These are phyloP conservation scores for Umbelopsis ramanniana DNA, from an alignment of 192 early-diverging fungal genomes.

Conservation along the genomic window DNA sequence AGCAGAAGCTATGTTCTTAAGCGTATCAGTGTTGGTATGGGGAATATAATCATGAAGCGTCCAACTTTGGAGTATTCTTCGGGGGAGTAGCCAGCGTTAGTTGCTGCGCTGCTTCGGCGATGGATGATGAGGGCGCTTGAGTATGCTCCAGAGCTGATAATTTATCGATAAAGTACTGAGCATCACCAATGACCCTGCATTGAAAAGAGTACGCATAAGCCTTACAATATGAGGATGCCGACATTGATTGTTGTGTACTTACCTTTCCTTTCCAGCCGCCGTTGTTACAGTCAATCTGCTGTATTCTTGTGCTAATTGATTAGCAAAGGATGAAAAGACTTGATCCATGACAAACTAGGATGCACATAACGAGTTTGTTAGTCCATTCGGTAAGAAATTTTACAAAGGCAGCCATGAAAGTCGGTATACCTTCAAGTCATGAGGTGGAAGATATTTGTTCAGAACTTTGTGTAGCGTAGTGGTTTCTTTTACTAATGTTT, in stretches of 20 bases:
- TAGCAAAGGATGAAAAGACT: slow-evolving; percentile 80
- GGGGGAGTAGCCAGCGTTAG: slow-evolving; percentile 2
- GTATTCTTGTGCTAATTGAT: slow-evolving; percentile 74
- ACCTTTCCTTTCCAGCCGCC: slow-evolving; percentile 70
- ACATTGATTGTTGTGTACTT: not conserved
- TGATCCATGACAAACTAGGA: slow-evolving; percentile 72
- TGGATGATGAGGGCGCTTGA: slow-evolving; percentile 76
- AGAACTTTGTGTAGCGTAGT: slow-evolving; percentile 91
- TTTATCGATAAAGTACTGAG: slow-evolving; percentile 70
- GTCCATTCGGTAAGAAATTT: not conserved
- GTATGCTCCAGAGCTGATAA: slow-evolving; percentile 71
- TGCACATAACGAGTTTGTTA: not conserved
- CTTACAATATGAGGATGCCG: not conserved
- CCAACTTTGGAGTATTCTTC: not conserved
- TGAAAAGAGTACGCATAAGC: not conserved
- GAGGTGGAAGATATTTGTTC: slow-evolving; percentile 77
- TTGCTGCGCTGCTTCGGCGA: slow-evolving; percentile 49
- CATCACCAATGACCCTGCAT: slow-evolving; percentile 71
- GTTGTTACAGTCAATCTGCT: slow-evolving; percentile 53
- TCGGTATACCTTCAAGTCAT: slow-evolving; percentile 66
- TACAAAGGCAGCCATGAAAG: not conserved
- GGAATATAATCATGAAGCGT: not conserved
- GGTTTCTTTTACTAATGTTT: slow-evolving; percentile 87
- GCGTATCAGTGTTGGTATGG: not conserved
- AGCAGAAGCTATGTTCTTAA: not conserved